Evolutionary conservation across 768 basidiomycete genomes (phyloP).

Genomic region (Leucosporidium yakuticum): DNA sequence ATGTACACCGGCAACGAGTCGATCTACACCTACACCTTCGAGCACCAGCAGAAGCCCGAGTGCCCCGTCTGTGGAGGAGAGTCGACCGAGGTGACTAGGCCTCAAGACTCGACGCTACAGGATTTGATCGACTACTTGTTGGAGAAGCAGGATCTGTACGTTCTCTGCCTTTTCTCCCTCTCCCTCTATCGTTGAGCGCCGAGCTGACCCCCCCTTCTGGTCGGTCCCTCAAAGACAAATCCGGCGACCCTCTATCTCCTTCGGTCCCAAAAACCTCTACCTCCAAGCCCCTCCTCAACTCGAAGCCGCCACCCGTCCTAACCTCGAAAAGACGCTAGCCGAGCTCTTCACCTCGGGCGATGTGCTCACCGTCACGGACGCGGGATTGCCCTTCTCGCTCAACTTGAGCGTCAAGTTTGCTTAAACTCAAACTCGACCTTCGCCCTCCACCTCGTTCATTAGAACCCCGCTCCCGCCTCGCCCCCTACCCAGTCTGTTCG

Average conservation of each 20-base stretch:
- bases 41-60: conserved; percentile 83
- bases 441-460: too few relatives aligned
- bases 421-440: too few relatives aligned
- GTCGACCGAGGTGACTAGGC: conserved; percentile 56
- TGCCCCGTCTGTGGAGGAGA: conserved; percentile 98
- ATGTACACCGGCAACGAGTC: conserved; percentile 97
- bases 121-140: conserved; percentile 77
- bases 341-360: conserved; percentile 72
- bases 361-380: conserved; percentile 72
- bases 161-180: conserved; percentile 19
- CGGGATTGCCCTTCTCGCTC: conserved; percentile 77
- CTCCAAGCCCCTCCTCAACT: conserved; percentile 89
- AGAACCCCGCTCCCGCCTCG: too few relatives aligned
- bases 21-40: conserved; percentile 94
- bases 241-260: conserved; percentile 87
- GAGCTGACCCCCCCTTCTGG: neutral
- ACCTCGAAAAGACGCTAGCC: conserved; percentile 75
- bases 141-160: conserved; percentile 86
- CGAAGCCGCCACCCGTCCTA: conserved; percentile 80
- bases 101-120: conserved; percentile 69
- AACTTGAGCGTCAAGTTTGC: conserved; percentile 42
- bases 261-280: conserved; percentile 67
- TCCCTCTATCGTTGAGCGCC: neutral
- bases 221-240: conserved; percentile 63
- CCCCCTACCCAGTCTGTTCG: too few relatives aligned